Conservation (phyloP, 805 yeast species). For the Candida tallmaniae region DNA sequence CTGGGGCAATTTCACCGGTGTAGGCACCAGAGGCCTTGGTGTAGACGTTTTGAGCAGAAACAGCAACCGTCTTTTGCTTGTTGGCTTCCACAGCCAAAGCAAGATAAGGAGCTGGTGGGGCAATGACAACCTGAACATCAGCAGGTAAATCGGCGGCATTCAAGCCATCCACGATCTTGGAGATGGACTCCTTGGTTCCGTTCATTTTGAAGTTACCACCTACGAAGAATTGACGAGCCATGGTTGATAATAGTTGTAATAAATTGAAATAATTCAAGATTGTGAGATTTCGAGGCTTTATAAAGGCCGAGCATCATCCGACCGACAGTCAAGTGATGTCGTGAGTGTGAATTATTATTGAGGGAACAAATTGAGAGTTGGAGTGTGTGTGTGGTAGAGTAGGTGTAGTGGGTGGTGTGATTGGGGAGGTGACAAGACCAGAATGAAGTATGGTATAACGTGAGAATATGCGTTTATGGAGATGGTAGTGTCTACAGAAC, state of each 20-base stretch:
- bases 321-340: constrained; percentile 8
- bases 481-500: no score
- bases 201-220: constrained; percentile 99
- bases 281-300: neutral
- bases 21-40: constrained; percentile 89
- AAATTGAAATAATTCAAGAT: no score
- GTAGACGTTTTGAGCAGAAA: constrained; percentile 91
- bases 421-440: no score
- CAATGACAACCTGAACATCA: constrained; percentile 86
- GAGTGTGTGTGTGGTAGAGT: no score
- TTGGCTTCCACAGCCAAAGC: constrained; percentile 65
- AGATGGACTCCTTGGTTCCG: constrained; percentile 85
- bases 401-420: no score
- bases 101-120: constrained; percentile 95
- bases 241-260: constrained; percentile 11
- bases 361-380: no score
- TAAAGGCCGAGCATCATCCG: constrained; percentile 15
- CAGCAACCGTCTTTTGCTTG: constrained; percentile 66
- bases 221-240: constrained; percentile 92
- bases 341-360: no score
- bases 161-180: constrained; percentile 75
- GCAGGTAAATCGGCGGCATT: constrained; percentile 73
- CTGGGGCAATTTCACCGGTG: constrained; percentile 96
- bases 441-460: no score
- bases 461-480: no score